phyloP scores from a whole-genome alignment of 306 rosid genomes.

The Trichosanthes truncata region DNA sequence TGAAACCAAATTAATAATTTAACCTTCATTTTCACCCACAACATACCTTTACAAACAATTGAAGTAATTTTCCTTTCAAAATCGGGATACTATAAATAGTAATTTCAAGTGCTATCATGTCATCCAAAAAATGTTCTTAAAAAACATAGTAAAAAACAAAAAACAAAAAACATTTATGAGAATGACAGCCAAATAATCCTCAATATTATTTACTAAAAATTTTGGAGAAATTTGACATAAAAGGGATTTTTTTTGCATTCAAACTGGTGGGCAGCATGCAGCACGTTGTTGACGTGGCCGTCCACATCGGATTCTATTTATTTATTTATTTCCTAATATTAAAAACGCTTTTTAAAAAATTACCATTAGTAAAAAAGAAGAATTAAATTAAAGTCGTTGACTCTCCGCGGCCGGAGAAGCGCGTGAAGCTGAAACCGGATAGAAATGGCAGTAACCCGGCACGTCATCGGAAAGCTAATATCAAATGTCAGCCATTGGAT shows the following conservation, averaged over 20 bases:
- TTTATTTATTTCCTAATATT: background rate
- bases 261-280: background rate
- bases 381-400: background rate
- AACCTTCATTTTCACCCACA: too few relatives aligned
- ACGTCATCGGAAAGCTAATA: slow-evolving; percentile 14
- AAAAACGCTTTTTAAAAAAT: background rate
- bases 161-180: too few relatives aligned
- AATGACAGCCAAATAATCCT: background rate
- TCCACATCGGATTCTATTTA: slow-evolving; percentile 2
- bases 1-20: too few relatives aligned
- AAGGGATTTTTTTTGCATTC: background rate
- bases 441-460: slow-evolving; percentile 42
- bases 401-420: background rate
- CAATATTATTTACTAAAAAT: background rate
- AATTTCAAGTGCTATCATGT: background rate
- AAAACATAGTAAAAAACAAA: too few relatives aligned
- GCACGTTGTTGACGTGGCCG: background rate
- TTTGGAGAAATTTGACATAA: background rate
- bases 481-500: background rate
- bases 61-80: too few relatives aligned
- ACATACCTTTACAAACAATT: too few relatives aligned
- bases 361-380: background rate
- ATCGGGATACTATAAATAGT: too few relatives aligned
- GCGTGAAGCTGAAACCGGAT: slow-evolving; percentile 23
- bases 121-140: background rate